These are phyloP conservation scores for Crassisporium funariophilum DNA, from an alignment of 768 basidiomycete species.

Conservation along the genomic window DNA sequence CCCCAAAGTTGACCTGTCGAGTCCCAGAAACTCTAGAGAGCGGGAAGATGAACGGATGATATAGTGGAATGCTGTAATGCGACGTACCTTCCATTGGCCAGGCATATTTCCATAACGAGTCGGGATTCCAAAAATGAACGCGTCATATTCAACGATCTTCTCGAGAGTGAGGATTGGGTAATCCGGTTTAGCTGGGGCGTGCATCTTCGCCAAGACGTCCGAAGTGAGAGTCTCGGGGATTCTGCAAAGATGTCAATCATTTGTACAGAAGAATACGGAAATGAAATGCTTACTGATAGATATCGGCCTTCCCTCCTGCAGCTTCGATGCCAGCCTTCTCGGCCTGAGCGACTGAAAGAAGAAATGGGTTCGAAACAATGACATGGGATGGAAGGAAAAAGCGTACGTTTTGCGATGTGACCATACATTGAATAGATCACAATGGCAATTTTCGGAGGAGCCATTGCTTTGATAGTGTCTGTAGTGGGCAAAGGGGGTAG, in stretches of 20 bases:
- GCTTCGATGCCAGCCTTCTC: constrained; percentile 49
- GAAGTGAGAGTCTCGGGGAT: constrained; percentile 76
- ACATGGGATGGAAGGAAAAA: neutral
- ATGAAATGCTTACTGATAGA: constrained; percentile 50
- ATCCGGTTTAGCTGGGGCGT: constrained; percentile 68
- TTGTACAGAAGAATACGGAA: neutral
- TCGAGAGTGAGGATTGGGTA: constrained; percentile 69
- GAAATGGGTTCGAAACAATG: constrained; percentile 36
- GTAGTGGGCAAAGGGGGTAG: constrained; percentile 7
- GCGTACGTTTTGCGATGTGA: constrained; percentile 62
- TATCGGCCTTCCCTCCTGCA: constrained; percentile 52
- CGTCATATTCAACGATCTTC: constrained; percentile 64
- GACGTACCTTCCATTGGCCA: constrained; percentile 74
- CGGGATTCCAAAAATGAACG: constrained; percentile 74
- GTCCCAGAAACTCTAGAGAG: constrained; percentile 76
- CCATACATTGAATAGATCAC: constrained; percentile 75
- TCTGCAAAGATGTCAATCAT: constrained; percentile 39
- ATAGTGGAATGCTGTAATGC: neutral
- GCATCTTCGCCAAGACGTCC: constrained; percentile 69
- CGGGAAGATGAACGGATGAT: neutral
- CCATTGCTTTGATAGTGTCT: constrained; percentile 28
- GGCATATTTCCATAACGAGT: constrained; percentile 84
- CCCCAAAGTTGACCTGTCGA: constrained; percentile 67
- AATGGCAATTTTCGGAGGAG: constrained; percentile 63
- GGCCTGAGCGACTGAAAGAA: constrained; percentile 60